phyloP scores from a whole-genome alignment of 352 stramenopile genomes.

The Pythium brachiatum region DNA sequence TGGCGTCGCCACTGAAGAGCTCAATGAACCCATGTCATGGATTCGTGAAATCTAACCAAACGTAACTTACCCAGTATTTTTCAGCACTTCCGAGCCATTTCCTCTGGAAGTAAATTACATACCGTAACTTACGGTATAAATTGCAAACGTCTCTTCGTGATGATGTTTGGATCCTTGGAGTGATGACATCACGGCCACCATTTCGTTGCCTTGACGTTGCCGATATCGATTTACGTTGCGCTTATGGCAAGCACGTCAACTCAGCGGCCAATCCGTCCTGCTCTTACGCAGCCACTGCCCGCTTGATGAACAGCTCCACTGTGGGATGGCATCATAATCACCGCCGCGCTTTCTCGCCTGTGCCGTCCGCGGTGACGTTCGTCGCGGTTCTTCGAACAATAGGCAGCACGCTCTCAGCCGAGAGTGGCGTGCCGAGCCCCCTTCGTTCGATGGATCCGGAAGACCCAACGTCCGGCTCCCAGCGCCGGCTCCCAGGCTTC shows the following conservation, averaged over 20 bases:
- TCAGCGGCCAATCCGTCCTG: background rate
- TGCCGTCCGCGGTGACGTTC: slow-evolving; percentile 2
- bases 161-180: background rate
- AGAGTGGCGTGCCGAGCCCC: background rate
- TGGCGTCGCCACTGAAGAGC: background rate
- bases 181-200: background rate
- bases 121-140: background rate
- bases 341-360: background rate
- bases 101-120: background rate
- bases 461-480: background rate
- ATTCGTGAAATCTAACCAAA: background rate
- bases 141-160: background rate
- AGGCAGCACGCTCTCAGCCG: background rate
- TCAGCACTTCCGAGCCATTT: background rate
- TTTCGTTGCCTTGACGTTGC: background rate
- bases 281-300: background rate
- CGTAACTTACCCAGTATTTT: background rate
- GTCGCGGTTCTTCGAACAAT: slow-evolving; percentile 6
- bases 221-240: background rate
- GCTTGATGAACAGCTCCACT: slow-evolving; percentile 2
- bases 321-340: slow-evolving; percentile 12
- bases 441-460: slow-evolving; percentile 2
- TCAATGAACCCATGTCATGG: background rate
- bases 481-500: background rate
- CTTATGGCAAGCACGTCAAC: background rate